These are phyloP conservation scores for Salmacisia buchloeana DNA, from an alignment of 1,284 basidiomycete species.

Conservation along the genomic window DNA sequence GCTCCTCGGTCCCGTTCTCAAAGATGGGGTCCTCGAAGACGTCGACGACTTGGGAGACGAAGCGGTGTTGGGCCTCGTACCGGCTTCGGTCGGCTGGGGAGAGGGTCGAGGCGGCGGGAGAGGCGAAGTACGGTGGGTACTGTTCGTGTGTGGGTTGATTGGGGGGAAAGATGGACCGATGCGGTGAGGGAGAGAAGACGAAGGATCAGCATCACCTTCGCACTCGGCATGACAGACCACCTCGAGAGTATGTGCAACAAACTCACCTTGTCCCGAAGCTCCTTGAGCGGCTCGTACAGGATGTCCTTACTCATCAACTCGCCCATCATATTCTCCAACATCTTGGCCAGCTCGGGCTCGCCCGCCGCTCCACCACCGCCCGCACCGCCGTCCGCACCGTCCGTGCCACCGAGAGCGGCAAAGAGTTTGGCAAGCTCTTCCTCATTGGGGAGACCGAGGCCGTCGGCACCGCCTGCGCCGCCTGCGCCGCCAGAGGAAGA, in stretches of 20 bases:
- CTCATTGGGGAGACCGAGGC: constrained; percentile 53
- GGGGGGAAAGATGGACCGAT: not conserved
- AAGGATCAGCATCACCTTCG: not conserved
- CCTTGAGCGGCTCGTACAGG: constrained; percentile 83
- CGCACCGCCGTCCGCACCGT: constrained; percentile 37
- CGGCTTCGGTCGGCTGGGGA: constrained; percentile 63
- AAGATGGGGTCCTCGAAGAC: constrained; percentile 64
- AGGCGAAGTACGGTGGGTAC: constrained; percentile 74
- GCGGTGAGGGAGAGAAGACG: not conserved
- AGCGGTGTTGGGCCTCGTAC: constrained; percentile 64
- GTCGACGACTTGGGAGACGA: constrained; percentile 65
- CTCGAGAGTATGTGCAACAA: constrained; percentile 10
- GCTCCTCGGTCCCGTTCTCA: constrained; percentile 54
- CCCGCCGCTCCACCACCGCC: constrained; percentile 19
- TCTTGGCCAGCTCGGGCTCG: constrained; percentile 62
- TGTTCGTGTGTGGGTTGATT: constrained; percentile 46
- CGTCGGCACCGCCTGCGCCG: constrained; percentile 51
- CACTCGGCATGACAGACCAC: not conserved
- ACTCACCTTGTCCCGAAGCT: constrained; percentile 73
- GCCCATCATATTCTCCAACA: constrained; percentile 86
- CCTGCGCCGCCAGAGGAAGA: constrained; percentile 15
- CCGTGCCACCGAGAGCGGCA: constrained; percentile 46
- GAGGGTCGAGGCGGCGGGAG: constrained; percentile 53
- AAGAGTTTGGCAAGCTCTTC: constrained; percentile 47
- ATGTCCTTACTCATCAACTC: constrained; percentile 91